Percentiles rank a stretch among this genome's conserved stretches.
These are phyloP conservation scores for Nitzschia putrida DNA, from an alignment of 108 stramenopile genomes.

Conservation along the genomic window DNA sequence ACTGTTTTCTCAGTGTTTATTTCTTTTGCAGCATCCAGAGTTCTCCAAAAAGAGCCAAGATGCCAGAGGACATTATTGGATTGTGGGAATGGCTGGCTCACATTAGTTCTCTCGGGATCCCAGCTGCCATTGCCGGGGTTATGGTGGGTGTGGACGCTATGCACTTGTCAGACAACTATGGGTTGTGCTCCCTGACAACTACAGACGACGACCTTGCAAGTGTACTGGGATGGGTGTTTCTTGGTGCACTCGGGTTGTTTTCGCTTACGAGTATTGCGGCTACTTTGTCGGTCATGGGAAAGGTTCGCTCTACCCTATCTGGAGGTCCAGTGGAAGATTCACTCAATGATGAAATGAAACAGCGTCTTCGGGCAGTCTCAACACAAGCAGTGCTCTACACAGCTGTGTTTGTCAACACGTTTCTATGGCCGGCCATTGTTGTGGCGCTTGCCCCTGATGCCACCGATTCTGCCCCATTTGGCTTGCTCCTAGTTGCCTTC, in stretches of 20 bases:
- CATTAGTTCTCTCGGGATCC: not conserved
- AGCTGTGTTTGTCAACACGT: conserved; percentile 19
- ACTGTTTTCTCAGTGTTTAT: conserved; percentile 52
- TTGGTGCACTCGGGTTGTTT: not conserved
- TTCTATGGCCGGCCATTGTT: conserved; percentile 17
- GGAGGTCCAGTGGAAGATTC: not conserved
- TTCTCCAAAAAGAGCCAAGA: conserved; percentile 22
- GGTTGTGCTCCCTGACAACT: not conserved
- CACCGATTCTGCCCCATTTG: not conserved
- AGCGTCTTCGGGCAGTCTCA: conserved; percentile 22
- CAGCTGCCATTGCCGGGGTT: conserved; percentile 14
- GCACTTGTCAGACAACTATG: not conserved
- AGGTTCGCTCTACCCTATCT: not conserved
- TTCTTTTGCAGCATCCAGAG: conserved; percentile 31
- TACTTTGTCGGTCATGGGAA: not conserved
- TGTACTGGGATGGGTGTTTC: conserved; percentile 3
- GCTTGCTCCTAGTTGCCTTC: conserved; percentile 18
- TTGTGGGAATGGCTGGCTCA: conserved; percentile 22
- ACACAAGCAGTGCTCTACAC: conserved; percentile 29
- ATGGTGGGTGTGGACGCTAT: conserved; percentile 1
- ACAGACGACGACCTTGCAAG: not conserved
- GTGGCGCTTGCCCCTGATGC: not conserved
- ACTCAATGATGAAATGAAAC: conserved; percentile 16
- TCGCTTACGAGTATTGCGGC: not conserved
- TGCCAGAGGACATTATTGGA: conserved; percentile 27